Evolutionary conservation across 108 stramenopile genomes (phyloP), one percentile per base, ranked within the genome.

Genomic region (Skeletonema potamos): DNA sequence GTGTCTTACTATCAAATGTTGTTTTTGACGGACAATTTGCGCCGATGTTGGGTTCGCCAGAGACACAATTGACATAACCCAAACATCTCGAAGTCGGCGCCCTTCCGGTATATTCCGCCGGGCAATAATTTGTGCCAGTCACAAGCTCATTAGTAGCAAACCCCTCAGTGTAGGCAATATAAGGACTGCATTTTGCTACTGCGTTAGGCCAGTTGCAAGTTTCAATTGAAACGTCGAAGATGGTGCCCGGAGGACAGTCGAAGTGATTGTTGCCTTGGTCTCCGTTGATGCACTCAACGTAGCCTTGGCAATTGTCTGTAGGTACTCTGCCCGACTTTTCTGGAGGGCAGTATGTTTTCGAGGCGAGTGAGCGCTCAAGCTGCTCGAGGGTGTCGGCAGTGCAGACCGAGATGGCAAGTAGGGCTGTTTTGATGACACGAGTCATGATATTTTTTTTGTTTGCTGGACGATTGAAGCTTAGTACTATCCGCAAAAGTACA

Each of bases 121-220:
- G 68, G 57, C 68, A 69, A 26, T 69, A 69, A 32, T 43, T 32
- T n/a, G 44, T 27, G 64, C 46, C 13, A 34, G 3, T 36, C 13
- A 15, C 36, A 36, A 26, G 6, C 41, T 20, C 73, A 57, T 17
- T 20, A 2, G 11, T 30, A 58, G 20, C 28, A 7, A 51, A 24
- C 17, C 59, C 72, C 20, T 27, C 37, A 28, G 54, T 54, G 36
- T 56, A 29, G 1, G 30, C 27, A 1, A 22, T 33, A 8, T 64
- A 54, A 0, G 36, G 44, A 18, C 27, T 61, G 9, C 15, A 44
- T 3, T 56, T 62, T 8, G n/a, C 29, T 22, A 73, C 64, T 3
- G 8, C 29, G 6, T 22, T 24, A 43, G 73, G 73, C 73, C 73
- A 73, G 56, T 58, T 73, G 64, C 73, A 73, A 22, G 62, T 73